A percentile compares a stretch with the other conserved stretches of the same genome.
Conservation (phyloP, 1,139 yeast species). For the Entelexis paramagnoliae region DNA sequence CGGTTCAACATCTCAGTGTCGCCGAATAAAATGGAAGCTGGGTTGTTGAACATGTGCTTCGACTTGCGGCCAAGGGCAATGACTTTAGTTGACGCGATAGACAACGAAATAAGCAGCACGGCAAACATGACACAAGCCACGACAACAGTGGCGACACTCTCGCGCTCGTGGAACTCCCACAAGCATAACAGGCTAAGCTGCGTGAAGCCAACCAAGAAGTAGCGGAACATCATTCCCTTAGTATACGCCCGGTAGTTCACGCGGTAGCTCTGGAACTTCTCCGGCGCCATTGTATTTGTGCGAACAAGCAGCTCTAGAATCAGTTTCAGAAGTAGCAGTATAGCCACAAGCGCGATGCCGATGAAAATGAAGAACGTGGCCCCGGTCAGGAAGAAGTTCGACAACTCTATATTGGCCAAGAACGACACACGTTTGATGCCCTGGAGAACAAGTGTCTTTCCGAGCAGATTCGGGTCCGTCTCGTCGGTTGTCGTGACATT, state of each 20-base stretch:
- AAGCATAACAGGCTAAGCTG: conserved; percentile 71
- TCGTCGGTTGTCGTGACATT: conserved; percentile 62
- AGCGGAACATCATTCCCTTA: conserved; percentile 80
- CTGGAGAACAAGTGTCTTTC: conserved; percentile 67
- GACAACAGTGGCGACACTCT: conserved; percentile 73
- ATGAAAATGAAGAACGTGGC: conserved; percentile 72
- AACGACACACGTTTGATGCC: conserved; percentile 90
- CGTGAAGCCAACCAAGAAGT: conserved; percentile 72
- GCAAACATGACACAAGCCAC: conserved; percentile 55
- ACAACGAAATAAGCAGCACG: conserved; percentile 48
- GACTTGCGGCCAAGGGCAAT: conserved; percentile 63
- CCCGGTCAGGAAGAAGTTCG: conserved; percentile 78
- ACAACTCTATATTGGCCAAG: conserved; percentile 72
- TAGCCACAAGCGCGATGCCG: conserved; percentile 57
- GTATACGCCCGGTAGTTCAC: conserved; percentile 68
- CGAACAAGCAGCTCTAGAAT: conserved; percentile 59
- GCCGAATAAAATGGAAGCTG: conserved; percentile 85
- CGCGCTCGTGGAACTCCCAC: conserved; percentile 80
- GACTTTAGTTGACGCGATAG: conserved; percentile 67
- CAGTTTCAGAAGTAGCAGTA: conserved; percentile 61
- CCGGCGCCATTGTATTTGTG: conserved; percentile 47
- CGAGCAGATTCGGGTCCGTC: conserved; percentile 42
- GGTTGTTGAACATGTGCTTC: conserved; percentile 63
- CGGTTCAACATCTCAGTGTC: conserved; percentile 70
- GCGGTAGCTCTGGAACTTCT: conserved; percentile 65